Conservation (phyloP, 2,329 filamentous ascomycete species). For the Penicillium sp. region DNA sequence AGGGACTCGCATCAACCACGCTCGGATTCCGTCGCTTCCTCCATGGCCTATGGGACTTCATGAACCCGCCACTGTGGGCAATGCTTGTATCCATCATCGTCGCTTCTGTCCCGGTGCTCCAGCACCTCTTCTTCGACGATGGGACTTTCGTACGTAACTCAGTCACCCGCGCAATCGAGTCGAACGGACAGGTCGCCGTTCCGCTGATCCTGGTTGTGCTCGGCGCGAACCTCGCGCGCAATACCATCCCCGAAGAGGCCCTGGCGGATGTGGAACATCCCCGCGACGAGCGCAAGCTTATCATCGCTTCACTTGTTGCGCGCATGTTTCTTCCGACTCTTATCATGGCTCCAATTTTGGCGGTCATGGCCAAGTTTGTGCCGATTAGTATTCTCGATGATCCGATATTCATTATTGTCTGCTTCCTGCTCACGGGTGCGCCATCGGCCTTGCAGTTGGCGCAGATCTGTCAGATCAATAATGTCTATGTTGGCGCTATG, state of each 20-base stretch:
- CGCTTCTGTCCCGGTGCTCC: constrained; percentile 78
- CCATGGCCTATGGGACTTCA: constrained; percentile 80
- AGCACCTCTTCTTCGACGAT: constrained; percentile 80
- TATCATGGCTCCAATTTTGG: constrained; percentile 88
- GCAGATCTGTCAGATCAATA: constrained; percentile 98
- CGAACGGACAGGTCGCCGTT: constrained; percentile 86
- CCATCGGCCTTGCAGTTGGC: constrained; percentile 91
- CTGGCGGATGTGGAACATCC: constrained; percentile 68
- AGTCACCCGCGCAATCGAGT: constrained; percentile 79
- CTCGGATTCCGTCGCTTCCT: constrained; percentile 52
- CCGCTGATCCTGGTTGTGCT: constrained; percentile 93
- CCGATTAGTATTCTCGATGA: constrained; percentile 94
- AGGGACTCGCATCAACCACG: constrained; percentile 44
- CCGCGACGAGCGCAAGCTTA: constrained; percentile 67
- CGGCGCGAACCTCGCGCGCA: constrained; percentile 89
- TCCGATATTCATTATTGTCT: constrained; percentile 96
- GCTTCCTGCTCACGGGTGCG: constrained; percentile 91
- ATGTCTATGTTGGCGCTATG: constrained; percentile 94
- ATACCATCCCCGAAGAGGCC: constrained; percentile 71
- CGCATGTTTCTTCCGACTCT: constrained; percentile 90
- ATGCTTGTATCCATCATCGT: constrained; percentile 91
- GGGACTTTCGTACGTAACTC: constrained; percentile 91
- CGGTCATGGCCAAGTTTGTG: constrained; percentile 82
- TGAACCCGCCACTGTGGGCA: constrained; percentile 97
- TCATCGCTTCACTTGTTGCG: constrained; percentile 79